Conservation (phyloP, 2,329 filamentous ascomycete genomes). For the Ophiostoma pallidulum region DNA sequence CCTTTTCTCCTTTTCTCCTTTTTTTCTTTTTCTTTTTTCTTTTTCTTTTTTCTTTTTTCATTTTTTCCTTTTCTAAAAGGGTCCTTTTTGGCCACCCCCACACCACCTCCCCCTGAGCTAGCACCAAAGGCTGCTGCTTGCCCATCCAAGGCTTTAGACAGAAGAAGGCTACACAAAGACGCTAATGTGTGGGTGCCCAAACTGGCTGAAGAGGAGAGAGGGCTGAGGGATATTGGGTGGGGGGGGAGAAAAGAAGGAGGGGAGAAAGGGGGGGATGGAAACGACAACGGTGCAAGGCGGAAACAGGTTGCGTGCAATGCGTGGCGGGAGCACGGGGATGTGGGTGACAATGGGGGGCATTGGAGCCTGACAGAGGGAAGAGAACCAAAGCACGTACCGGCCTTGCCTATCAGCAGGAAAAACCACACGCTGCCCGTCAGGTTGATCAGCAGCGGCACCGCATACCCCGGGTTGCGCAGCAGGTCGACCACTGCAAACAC, state of each 20-base stretch:
- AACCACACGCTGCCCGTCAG: slow-evolving; percentile 94
- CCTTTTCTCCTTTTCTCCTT: too few species aligned
- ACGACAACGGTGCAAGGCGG: slow-evolving; percentile 2
- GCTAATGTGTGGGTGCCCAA: neutral
- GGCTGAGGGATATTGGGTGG: neutral
- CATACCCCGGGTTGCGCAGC: slow-evolving; percentile 71
- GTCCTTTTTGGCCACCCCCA: too few species aligned
- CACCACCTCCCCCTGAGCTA: too few species aligned
- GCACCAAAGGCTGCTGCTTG: too few species aligned
- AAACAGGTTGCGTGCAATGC: too few species aligned
- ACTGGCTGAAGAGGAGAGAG: neutral
- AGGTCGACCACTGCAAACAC: slow-evolving; percentile 72
- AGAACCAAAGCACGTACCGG: slow-evolving; percentile 50
- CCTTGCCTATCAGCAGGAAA: slow-evolving; percentile 85
- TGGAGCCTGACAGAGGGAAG: neutral
- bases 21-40: too few species aligned
- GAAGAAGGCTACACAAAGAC: neutral
- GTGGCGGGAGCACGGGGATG: too few species aligned
- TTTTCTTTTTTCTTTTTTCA: too few species aligned
- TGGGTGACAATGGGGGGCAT: too few species aligned
- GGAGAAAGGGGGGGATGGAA: neutral
- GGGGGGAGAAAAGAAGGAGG: neutral
- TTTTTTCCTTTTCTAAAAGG: too few species aligned
- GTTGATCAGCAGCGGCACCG: slow-evolving; percentile 75
- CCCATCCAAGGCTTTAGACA: neutral